Evolutionary conservation across 371 early-diverging fungal genomes (phyloP).

Genomic region (Apophysomyces sp.): DNA sequence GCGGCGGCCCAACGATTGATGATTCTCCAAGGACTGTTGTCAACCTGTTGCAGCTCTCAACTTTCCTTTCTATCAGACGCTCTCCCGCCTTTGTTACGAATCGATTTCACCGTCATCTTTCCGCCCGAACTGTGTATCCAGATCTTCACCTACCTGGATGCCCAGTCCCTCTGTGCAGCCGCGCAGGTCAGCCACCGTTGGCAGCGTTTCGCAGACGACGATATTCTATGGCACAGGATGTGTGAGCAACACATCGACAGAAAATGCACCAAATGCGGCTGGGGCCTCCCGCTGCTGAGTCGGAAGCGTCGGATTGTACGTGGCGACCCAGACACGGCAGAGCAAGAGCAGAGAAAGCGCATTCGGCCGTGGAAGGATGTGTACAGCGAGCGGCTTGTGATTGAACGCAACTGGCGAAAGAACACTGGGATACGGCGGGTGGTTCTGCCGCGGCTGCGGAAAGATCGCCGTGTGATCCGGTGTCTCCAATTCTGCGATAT

Average conservation of each 20-base stretch:
- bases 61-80: constrained; percentile 71
- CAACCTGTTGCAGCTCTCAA: constrained; percentile 71
- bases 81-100: constrained; percentile 63
- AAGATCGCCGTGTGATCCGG: constrained; percentile 79
- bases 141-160: constrained; percentile 86
- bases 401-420: constrained; percentile 84
- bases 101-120: constrained; percentile 74
- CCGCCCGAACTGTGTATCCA: constrained; percentile 78
- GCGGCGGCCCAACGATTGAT: constrained; percentile 53
- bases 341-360: not conserved
- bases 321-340: constrained; percentile 6
- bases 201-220: constrained; percentile 82
- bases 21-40: constrained; percentile 66
- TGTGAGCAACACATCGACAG: constrained; percentile 95
- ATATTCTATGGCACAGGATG: constrained; percentile 90
- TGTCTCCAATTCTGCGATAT: constrained; percentile 82
- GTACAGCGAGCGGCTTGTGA: constrained; percentile 76
- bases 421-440: constrained; percentile 50
- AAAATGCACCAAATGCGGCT: constrained; percentile 91
- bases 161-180: constrained; percentile 81
- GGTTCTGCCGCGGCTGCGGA: constrained; percentile 48
- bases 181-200: constrained; percentile 82
- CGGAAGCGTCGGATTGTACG: constrained; percentile 23
- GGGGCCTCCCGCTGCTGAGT: constrained; percentile 81
- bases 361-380: constrained; percentile 72